Evolutionary conservation across 1,284 basidiomycete genomes (phyloP).

Genomic region (Heliocybe sulcata): DNA sequence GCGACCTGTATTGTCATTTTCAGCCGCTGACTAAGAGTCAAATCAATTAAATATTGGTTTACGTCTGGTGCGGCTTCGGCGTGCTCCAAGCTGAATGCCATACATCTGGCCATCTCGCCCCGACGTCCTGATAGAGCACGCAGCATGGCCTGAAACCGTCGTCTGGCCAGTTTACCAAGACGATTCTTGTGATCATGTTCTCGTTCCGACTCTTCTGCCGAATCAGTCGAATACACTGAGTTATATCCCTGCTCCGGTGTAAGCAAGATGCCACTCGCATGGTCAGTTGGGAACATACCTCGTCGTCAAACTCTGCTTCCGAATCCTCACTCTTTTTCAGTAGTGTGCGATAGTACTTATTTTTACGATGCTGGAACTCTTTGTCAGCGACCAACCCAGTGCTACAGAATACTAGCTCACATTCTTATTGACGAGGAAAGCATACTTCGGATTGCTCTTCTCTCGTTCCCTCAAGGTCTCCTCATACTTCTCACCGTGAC

Average conservation of each 20-base stretch:
- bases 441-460: conserved; percentile 73
- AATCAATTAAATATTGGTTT: conserved; percentile 11
- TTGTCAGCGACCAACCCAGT: conserved; percentile 7
- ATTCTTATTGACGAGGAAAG: conserved; percentile 70
- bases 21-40: conserved; percentile 4
- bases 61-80: conserved; percentile 92
- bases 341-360: conserved; percentile 76
- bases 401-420: conserved; percentile 18
- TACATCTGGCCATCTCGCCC: conserved; percentile 88
- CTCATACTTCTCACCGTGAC: conserved; percentile 77
- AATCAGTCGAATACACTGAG: conserved; percentile 91
- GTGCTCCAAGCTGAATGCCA: conserved; percentile 93
- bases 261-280: not conserved
- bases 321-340: conserved; percentile 55
- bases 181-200: conserved; percentile 69
- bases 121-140: conserved; percentile 80
- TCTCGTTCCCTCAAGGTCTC: conserved; percentile 72
- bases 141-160: conserved; percentile 86
- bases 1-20: conserved; percentile 48
- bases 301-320: conserved; percentile 78
- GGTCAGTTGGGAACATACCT: conserved; percentile 35
- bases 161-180: conserved; percentile 72
- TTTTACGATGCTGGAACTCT: conserved; percentile 61
- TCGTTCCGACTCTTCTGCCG: conserved; percentile 88
- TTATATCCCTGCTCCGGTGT: conserved; percentile 66